Base-by-base conservation (phyloP, 805 yeast species). In the Sugiyamaella boreocaroliniensis region DNA sequence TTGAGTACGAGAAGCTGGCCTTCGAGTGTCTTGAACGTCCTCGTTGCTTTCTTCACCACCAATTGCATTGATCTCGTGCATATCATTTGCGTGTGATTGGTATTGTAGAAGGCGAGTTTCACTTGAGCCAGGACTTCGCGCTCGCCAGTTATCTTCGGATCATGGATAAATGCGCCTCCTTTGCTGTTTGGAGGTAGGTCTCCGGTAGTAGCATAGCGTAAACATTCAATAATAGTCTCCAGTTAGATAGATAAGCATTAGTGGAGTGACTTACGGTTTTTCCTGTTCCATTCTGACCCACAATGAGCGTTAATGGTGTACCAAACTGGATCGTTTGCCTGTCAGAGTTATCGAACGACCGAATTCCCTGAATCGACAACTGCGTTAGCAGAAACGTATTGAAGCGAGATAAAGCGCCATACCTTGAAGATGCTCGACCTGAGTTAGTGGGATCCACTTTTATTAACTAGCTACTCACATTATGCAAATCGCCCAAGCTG, bases 211-310 rank as follows among this genome's bases (percentile, higher is more conserved):
- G 95, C 92, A 68, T 89, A 93, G 65, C 89, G 80, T 55, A 93
- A 74, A 66, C 97, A 89, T 68, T 93, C 99, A 56, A 93, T 95
- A 53, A 93, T 83, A 0, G 98, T 90, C 64, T 68, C 19, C 32
- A 19, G 9, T 15, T 22, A 22, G 37, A 11, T n/a, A 15, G 20
- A 15, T 29, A 7, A 34, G 19, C 46, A 22, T n/a, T 20, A n/a
- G 11, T 15, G 48, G 2, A 15, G 15, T 22, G 29, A 64, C 69
- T 40, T 51, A 68, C 73, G 0, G 98, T 93, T 66, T 93, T 92
- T 10, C 99, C 99, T 29, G 96, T 85, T 32, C 99, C 98, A 69
- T 93, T 93, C 49, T 86, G 86, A 0, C 99, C 99, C 29, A 95
- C 96, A 50, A 93, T 92, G 47, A 93, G 74, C 0, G 99, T 93